phyloP scores from a whole-genome alignment of 768 basidiomycete genomes.

The Daedaleopsis sinensis region DNA sequence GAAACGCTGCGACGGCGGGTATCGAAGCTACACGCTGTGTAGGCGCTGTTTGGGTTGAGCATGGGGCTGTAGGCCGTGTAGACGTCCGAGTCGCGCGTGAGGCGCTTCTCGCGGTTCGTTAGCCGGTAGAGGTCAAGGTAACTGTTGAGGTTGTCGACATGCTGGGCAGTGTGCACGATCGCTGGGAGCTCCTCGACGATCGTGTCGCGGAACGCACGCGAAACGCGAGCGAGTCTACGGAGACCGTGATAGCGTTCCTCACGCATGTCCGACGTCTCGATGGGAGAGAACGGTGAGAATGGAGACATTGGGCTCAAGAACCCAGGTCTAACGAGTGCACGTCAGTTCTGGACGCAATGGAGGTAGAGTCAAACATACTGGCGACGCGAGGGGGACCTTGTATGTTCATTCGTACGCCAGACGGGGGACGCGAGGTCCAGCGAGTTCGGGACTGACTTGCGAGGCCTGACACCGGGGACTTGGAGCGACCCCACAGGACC shows the following conservation, averaged over 20 bases:
- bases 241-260: conserved; percentile 15
- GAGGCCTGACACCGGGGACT: background rate
- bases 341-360: background rate
- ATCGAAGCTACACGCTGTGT: conserved; percentile 3
- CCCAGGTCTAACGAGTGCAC: conserved; percentile 6
- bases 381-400: conserved; percentile 14
- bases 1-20: background rate
- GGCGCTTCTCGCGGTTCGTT: conserved; percentile 5
- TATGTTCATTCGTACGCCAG: background rate
- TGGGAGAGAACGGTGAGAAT: conserved; percentile 16
- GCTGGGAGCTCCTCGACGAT: conserved; percentile 18
- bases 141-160: conserved; percentile 20
- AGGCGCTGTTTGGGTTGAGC: background rate
- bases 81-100: conserved; percentile 5
- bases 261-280: conserved; percentile 13
- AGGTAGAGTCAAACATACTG: conserved; percentile 1
- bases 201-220: conserved; percentile 16
- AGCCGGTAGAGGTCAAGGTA: conserved; percentile 32
- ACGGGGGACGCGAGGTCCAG: conserved; percentile 10
- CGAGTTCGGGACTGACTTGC: conserved; percentile 6
- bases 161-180: conserved; percentile 20
- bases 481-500: background rate
- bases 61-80: conserved; percentile 9
- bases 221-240: conserved; percentile 15
- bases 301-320: conserved; percentile 12